Base-by-base conservation (phyloP, 169 alveolate species). In the Nephromyces sp. region DNA sequence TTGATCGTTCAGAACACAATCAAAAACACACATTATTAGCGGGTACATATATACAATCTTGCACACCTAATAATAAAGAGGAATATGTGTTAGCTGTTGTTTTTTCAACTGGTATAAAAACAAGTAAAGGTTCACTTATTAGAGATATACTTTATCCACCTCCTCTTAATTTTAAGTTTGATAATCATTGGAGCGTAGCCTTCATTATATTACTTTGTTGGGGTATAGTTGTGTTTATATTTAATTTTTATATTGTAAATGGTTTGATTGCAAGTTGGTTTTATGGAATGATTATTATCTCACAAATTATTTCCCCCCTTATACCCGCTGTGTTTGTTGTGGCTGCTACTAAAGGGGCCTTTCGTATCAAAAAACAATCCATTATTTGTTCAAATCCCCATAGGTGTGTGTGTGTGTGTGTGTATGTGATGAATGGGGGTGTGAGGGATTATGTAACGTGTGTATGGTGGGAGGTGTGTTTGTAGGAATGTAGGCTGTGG, bases 111-210 rank as follows among this genome's bases (percentile, higher is more conserved):
- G 92, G 92, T 52, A 79, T 81, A 68, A 70, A 68, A 34, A 89
- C 97, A 3, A 76, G 87, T 2, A 78, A 90, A 78, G 94, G 97
- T 1, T 77, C 82, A 61, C 77, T 89, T 65, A 84, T 92, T 43
- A 77, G 93, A 75, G 81, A 86, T 67, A 87, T 90, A 28, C 83
- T 89, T 52, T 86, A 78, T 61, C 95, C 95, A 29, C 85, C 88
- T 21, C 67, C 66, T 34, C 68, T 72, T 51, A 77, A 66, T 22
- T 86, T 75, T 63, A 80, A 72, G 1, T 68, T 68, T 65, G 72
- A 66, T 70, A 77, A 77, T 32, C 86, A 84, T 63, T 57, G 80
- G 25, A 84, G 81, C 3, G 70, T 75, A 4, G 77, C 62, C 32
- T 80, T 79, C 69, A 67, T 75, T n/a, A 52, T 34, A 30, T 28